Base-by-base conservation (phyloP, 2,329 filamentous ascomycete species). In the Ilyonectria mors-panacis region DNA sequence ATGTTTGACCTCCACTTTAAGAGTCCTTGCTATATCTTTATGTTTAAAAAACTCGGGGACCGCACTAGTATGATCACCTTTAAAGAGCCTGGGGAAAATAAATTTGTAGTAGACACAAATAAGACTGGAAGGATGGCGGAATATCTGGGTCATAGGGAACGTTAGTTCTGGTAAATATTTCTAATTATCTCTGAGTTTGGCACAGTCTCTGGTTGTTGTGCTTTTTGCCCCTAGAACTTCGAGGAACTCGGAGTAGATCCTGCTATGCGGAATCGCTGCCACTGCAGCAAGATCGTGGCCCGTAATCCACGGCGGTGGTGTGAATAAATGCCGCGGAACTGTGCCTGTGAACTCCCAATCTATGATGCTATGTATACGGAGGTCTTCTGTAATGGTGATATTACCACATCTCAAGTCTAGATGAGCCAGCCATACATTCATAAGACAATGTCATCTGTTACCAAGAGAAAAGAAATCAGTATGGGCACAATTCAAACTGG, bases 341-440 rank as follows among this genome's bases (percentile, higher is more conserved):
- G 64, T 69, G 30, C 66, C 39, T 3, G 67, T 35, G 35, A 68
- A 70, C 59, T 78, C 73, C 75, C 75, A 77, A 54, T 78, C 76
- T 28, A 78, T 68, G 50, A 78, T 59, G 35, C 66, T 69, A 2
- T 60, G 66, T n/a, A 76, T 68, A n/a, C 65, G 56, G 35, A 73
- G 73, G 12, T 74, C 48, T 35, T 74, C 66, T 26, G 70, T 58
- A 42, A 78, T 60, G 35, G 77, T 73, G 4, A 75, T 71, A 53
- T 77, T 78, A 23, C 68, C 45, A 44, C 63, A 67, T 53, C 67
- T 56, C n/a, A 72, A 47, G 44, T 73, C 71, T 4, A 47, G 53
- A 55, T 72, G 71, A 8, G 67, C 35, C 12, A 73, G 33, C n/a
- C n/a, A n/a, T n/a, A n/a, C n/a, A n/a, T n/a, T n/a, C n/a, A n/a